Conservation (phyloP, 352 stramenopile genomes). For the Aphanomyces euteiches region DNA sequence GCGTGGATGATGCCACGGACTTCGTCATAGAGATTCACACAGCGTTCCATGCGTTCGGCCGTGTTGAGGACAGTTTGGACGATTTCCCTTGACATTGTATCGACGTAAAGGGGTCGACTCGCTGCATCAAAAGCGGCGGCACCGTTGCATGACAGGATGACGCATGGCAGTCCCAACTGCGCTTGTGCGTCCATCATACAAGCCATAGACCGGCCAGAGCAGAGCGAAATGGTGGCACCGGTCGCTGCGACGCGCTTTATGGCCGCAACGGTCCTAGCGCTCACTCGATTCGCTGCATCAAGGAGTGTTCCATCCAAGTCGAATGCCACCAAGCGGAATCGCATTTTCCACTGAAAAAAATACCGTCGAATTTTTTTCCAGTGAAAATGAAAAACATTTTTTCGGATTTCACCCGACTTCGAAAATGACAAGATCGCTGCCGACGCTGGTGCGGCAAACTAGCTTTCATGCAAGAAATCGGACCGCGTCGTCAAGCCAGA, state of each 20-base stretch:
- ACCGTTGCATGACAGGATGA: slow-evolving; percentile 26
- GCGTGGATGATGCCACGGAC: slow-evolving; percentile 23
- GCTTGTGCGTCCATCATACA: slow-evolving; percentile 23
- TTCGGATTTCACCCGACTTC: too few species aligned
- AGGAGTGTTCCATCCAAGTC: slow-evolving; percentile 28
- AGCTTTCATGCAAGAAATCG: too few species aligned
- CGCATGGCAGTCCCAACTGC: slow-evolving; percentile 5
- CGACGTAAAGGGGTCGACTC: slow-evolving; percentile 19
- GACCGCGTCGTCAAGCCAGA: too few species aligned
- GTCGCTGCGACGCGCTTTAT: slow-evolving; percentile 13
- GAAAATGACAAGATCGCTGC: too few species aligned
- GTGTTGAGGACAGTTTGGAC: slow-evolving; percentile 2
- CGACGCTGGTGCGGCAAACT: too few species aligned
- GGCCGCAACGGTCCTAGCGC: slow-evolving; percentile 11
- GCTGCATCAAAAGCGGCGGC: slow-evolving; percentile 16
- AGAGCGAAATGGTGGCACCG: slow-evolving; percentile 25
- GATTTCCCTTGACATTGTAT: slow-evolving; percentile 21
- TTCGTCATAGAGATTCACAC: slow-evolving; percentile 29
- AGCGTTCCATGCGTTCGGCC: slow-evolving; percentile 21
- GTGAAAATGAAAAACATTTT: not conserved
- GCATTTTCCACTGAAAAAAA: too few species aligned
- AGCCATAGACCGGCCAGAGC: slow-evolving; percentile 23
- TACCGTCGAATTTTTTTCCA: too few species aligned
- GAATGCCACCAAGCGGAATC: slow-evolving; percentile 4
- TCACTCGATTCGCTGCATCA: slow-evolving; percentile 10